Conservation (phyloP, 2,329 filamentous ascomycete species). For the Pseudogymnoascus sp. region DNA sequence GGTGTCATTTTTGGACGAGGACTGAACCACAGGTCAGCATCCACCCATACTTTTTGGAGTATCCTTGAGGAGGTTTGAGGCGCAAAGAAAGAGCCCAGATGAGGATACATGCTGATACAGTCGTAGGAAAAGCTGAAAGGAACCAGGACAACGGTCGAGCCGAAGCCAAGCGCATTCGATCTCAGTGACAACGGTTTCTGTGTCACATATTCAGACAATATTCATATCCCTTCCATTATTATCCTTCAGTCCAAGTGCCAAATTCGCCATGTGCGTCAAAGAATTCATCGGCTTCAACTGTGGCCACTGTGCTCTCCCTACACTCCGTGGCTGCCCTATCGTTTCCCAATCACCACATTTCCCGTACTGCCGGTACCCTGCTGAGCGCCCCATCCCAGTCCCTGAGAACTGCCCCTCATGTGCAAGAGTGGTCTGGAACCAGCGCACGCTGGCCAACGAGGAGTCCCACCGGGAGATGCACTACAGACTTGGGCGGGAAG, state of each 20-base stretch:
- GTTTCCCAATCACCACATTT: slow-evolving; percentile 18
- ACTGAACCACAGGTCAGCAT: not conserved
- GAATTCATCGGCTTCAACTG: slow-evolving; percentile 40
- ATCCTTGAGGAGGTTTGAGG: not conserved
- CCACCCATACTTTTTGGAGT: not conserved
- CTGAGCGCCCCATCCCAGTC: slow-evolving; percentile 18
- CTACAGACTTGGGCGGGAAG: not conserved
- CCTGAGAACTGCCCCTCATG: slow-evolving; percentile 24
- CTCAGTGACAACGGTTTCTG: not conserved
- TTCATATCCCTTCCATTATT: not conserved
- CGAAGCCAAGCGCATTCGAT: not conserved
- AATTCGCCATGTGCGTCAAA: slow-evolving; percentile 37
- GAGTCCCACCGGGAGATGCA: not conserved
- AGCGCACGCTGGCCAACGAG: slow-evolving; percentile 9
- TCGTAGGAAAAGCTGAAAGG: not conserved
- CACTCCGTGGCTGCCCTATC: slow-evolving; percentile 35
- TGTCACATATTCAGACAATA: not conserved
- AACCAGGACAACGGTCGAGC: not conserved
- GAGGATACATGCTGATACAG: not conserved
- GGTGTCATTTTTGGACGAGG: not conserved
- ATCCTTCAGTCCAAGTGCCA: not conserved
- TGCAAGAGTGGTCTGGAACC: slow-evolving; percentile 25
- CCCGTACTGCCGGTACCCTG: slow-evolving; percentile 22
- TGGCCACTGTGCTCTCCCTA: slow-evolving; percentile 36
- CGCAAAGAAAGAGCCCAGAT: not conserved